phyloP scores from a whole-genome alignment of 352 stramenopile genomes.

The Globisporangium splendens region DNA sequence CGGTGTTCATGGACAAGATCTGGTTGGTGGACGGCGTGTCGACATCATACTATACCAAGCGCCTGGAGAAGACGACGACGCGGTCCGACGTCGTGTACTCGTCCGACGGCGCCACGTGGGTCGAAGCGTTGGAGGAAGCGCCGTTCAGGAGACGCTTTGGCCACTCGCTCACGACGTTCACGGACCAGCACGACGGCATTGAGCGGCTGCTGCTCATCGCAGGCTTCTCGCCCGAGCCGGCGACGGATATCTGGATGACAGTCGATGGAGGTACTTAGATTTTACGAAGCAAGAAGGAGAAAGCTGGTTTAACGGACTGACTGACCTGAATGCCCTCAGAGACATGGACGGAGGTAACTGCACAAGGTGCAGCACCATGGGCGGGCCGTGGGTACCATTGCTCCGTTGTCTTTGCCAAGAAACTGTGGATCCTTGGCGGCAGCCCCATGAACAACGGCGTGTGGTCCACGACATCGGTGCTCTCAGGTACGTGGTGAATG shows the following conservation, averaged over 20 bases:
- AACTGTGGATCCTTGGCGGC: conserved; percentile 67
- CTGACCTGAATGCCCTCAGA: conserved; percentile 16
- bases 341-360: conserved; percentile 38
- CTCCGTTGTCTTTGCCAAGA: conserved; percentile 50
- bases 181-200: conserved; percentile 35
- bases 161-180: conserved; percentile 67
- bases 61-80: conserved; percentile 59
- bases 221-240: conserved; percentile 72
- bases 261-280: conserved; percentile 43
- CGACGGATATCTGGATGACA: conserved; percentile 72
- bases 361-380: conserved; percentile 35
- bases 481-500: conserved; percentile 24
- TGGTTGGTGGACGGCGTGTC: conserved; percentile 77
- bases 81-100: conserved; percentile 67
- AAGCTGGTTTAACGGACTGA: background rate
- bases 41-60: conserved; percentile 72
- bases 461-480: conserved; percentile 64
- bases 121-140: conserved; percentile 63
- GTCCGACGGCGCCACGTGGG: conserved; percentile 53
- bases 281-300: no score
- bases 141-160: conserved; percentile 70
- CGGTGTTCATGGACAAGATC: conserved; percentile 53
- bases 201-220: conserved; percentile 61
- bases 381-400: conserved; percentile 70
- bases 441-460: conserved; percentile 81